Evolutionary conservation across 148 eudicot species (phyloP).

Genomic region (Chenopodium formosanum): DNA sequence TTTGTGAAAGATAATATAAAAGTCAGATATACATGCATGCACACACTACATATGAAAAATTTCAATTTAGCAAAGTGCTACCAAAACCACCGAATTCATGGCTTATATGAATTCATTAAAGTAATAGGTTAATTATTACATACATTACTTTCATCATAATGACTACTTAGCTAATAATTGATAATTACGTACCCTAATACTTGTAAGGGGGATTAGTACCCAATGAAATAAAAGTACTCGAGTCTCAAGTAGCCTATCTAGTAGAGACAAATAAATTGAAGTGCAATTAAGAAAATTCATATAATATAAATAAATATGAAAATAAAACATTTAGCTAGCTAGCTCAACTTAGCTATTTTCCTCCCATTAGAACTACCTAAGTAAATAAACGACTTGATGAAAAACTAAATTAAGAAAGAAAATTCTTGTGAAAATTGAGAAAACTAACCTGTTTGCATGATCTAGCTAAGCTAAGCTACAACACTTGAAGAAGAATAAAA

Average conservation of each 20-base stretch:
- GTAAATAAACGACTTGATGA: neutral
- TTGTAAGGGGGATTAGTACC: neutral
- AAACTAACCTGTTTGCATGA: neutral
- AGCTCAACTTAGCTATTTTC: neutral
- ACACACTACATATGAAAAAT: too few relatives aligned
- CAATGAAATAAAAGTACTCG: neutral
- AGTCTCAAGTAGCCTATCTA: too few relatives aligned
- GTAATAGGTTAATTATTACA: neutral
- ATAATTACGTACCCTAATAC: neutral
- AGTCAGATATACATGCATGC: too few relatives aligned
- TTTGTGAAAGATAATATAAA: too few relatives aligned
- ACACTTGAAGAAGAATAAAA: neutral
- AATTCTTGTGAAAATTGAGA: neutral
- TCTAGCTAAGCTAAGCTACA: constrained; percentile 7
- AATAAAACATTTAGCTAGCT: neutral
- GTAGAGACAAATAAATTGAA: too few relatives aligned
- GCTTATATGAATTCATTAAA: neutral
- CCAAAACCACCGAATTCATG: too few relatives aligned
- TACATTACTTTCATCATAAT: neutral
- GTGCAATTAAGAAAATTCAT: neutral
- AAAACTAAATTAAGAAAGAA: neutral
- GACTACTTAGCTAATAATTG: neutral
- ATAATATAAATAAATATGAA: neutral
- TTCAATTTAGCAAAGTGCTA: too few relatives aligned
- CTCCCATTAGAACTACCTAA: neutral